Evolutionary conservation across 495 filamentous ascomycete species (phyloP).

Genomic region (Xylaria cubensis): DNA sequence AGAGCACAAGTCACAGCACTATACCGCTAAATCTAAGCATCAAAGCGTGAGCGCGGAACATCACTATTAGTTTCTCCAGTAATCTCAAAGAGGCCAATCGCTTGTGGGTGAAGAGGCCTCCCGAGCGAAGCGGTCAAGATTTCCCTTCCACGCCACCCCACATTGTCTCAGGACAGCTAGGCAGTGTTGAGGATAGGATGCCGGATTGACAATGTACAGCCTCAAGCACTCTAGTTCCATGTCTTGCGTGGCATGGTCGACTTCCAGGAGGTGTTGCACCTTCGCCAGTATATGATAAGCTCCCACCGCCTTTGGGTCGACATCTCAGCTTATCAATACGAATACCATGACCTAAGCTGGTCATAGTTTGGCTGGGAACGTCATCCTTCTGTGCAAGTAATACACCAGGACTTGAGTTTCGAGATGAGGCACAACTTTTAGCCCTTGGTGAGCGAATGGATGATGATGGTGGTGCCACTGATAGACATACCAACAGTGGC

Average conservation of each 20-base stretch:
- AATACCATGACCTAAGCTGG: neutral
- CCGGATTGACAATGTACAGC: neutral
- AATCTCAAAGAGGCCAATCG: neutral
- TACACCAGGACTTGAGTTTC: neutral
- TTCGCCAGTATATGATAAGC: neutral
- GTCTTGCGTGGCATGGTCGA: neutral
- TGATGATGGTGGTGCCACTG: neutral
- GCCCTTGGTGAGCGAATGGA: neutral
- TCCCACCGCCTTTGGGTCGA: neutral
- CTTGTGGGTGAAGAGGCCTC: neutral
- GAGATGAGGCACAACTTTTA: neutral
- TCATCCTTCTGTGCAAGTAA: neutral
- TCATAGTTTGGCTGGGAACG: neutral
- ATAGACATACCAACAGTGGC: neutral
- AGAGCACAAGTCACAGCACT: neutral
- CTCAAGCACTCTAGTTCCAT: neutral
- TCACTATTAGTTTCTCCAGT: neutral
- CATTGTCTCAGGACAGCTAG: neutral
- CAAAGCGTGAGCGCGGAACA: neutral
- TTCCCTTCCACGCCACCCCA: neutral
- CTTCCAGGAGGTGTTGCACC: neutral
- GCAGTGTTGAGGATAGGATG: neutral
- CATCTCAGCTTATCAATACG: neutral
- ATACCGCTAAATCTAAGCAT: neutral
- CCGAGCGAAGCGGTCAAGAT: neutral